Conservation (phyloP, 2,329 filamentous ascomycete species). For the Emmonsia crescens region DNA sequence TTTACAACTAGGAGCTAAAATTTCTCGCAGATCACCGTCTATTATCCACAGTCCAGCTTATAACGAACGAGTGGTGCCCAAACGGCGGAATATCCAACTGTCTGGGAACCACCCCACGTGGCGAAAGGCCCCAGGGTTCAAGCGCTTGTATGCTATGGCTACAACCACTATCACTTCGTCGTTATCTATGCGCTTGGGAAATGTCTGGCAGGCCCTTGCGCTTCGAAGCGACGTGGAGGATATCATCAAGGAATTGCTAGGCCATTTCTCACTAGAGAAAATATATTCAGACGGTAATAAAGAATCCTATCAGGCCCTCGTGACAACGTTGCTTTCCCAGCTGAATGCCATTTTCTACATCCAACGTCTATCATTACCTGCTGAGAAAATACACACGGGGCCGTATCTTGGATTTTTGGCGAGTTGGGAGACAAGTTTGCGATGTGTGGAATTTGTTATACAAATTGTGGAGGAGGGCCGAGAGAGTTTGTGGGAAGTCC, state of each 20-base stretch:
- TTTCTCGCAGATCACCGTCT: neutral
- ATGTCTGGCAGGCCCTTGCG: conserved; percentile 27
- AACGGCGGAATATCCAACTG: neutral
- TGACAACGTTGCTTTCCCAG: conserved; percentile 28
- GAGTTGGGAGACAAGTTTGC: conserved; percentile 32
- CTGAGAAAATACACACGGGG: conserved; percentile 25
- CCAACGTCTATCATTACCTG: conserved; percentile 32
- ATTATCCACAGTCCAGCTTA: neutral
- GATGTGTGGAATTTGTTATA: conserved; percentile 30
- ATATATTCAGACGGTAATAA: conserved; percentile 29
- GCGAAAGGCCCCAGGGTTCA: neutral
- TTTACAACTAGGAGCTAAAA: neutral
- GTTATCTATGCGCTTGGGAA: conserved; percentile 27
- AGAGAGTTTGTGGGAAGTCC: conserved; percentile 25
- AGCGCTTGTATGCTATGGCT: conserved; percentile 7
- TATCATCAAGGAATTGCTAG: conserved; percentile 33
- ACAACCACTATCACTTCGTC: conserved; percentile 24
- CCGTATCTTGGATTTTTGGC: conserved; percentile 31
- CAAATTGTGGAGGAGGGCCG: conserved; percentile 29
- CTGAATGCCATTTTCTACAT: conserved; percentile 32
- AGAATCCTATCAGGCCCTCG: conserved; percentile 27
- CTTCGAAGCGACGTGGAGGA: conserved; percentile 34
- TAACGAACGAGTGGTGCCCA: neutral
- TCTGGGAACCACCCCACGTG: conserved; percentile 1
- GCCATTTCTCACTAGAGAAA: conserved; percentile 34